These are phyloP conservation scores for Meyerozyma carpophila DNA, from an alignment of 1,139 yeast genomes.

Conservation along the genomic window DNA sequence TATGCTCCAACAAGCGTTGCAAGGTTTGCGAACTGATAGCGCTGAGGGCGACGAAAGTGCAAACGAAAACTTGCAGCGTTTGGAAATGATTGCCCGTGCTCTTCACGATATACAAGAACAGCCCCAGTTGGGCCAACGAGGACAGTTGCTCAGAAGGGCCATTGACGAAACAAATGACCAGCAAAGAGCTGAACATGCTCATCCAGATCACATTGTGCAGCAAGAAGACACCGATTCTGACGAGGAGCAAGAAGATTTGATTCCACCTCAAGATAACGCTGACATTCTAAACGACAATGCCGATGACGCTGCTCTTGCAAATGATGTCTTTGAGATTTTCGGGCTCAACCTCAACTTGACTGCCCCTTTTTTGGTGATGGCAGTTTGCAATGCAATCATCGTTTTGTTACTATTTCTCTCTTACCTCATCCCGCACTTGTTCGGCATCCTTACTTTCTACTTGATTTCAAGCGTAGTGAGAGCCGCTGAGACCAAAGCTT, in stretches of 20 bases:
- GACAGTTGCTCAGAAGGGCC: constrained; percentile 18
- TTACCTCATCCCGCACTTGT: constrained; percentile 50
- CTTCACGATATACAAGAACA: constrained; percentile 25
- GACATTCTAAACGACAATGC: constrained; percentile 3
- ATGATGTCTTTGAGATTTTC: constrained; percentile 25
- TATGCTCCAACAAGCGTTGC: constrained; percentile 27
- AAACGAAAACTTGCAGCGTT: constrained; percentile 18
- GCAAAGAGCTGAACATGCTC: constrained; percentile 1
- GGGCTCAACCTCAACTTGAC: constrained; percentile 31
- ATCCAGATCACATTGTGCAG: too few relatives aligned
- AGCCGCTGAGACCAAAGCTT: background rate
- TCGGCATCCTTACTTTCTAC: constrained; percentile 27
- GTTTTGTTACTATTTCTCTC: constrained; percentile 39
- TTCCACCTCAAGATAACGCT: constrained; percentile 1
- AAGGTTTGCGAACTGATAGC: constrained; percentile 22
- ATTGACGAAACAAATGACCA: constrained; percentile 7
- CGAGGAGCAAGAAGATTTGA: constrained; percentile 5
- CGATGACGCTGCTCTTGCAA: constrained; percentile 7
- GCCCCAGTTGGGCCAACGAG: constrained; percentile 11
- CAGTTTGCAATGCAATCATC: constrained; percentile 37
- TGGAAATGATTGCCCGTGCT: constrained; percentile 27
- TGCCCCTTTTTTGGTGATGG: constrained; percentile 33
- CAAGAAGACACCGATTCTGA: constrained; percentile 1
- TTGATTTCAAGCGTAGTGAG: background rate
- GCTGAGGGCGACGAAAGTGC: constrained; percentile 16